Evolutionary conservation across 768 basidiomycete species (phyloP).

Genomic region (Psilocybe subaeruginosa): DNA sequence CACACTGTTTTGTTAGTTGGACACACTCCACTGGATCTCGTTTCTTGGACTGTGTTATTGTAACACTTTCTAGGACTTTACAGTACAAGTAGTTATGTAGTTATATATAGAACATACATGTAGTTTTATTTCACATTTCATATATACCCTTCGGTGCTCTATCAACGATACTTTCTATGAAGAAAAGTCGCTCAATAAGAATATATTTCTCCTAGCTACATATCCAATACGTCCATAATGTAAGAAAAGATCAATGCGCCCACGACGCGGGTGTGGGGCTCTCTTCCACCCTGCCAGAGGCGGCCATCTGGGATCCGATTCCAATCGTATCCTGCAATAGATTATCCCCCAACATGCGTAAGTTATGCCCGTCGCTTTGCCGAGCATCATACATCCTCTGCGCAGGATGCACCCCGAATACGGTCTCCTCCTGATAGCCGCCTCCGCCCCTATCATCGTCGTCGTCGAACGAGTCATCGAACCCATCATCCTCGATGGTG

Average conservation of each 20-base stretch:
- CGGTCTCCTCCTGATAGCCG: conserved; percentile 59
- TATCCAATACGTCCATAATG: not conserved
- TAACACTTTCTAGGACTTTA: too few relatives aligned
- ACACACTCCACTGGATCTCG: too few relatives aligned
- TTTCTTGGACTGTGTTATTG: too few relatives aligned
- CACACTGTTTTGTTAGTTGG: not conserved
- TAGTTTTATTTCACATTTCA: not conserved
- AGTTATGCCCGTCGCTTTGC: conserved; percentile 29
- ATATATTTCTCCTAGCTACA: not conserved
- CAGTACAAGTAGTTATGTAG: too few relatives aligned
- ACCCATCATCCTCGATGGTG: conserved; percentile 51
- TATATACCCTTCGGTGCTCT: not conserved
- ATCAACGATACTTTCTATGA: too few relatives aligned
- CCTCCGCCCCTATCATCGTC: conserved; percentile 40
- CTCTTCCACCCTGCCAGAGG: conserved; percentile 56
- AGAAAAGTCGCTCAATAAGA: not conserved
- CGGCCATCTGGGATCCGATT: conserved; percentile 55
- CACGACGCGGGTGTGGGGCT: conserved; percentile 64
- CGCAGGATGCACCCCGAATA: conserved; percentile 68
- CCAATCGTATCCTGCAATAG: conserved; percentile 66
- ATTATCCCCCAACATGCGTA: conserved; percentile 66
- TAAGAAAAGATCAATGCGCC: conserved; percentile 18
- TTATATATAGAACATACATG: not conserved
- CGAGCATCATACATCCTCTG: conserved; percentile 23
- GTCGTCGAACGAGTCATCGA: conserved; percentile 47